Evolutionary conservation across 2,329 filamentous ascomycete genomes (phyloP).

Genomic region (Fonsecaea monophora): DNA sequence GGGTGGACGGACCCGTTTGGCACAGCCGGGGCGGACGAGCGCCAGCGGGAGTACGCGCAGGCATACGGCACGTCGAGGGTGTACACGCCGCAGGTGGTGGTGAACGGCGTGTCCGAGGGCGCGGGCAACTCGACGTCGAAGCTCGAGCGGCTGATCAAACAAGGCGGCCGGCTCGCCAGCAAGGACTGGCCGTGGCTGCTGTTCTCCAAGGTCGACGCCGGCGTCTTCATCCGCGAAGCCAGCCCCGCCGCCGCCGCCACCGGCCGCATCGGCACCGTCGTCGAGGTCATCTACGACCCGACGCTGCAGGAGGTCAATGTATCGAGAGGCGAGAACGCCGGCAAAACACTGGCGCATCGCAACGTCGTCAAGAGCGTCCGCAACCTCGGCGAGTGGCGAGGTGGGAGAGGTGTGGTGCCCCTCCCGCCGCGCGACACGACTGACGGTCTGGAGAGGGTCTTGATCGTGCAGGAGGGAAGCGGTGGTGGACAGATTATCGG

Average conservation of each 20-base stretch:
- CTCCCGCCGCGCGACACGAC: not conserved
- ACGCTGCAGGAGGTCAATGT: constrained; percentile 14
- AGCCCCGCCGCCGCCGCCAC: constrained; percentile 9
- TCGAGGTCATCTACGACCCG: constrained; percentile 22
- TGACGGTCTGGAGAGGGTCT: constrained; percentile 11
- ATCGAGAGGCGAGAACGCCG: constrained; percentile 16
- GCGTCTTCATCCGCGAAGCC: constrained; percentile 18
- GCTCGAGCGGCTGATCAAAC: constrained; percentile 24
- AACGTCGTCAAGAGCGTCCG: constrained; percentile 24
- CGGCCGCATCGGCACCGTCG: constrained; percentile 8
- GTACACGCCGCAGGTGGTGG: constrained; percentile 30
- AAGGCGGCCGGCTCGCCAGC: constrained; percentile 12
- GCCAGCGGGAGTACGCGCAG: constrained; percentile 23
- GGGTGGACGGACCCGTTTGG: constrained; percentile 28
- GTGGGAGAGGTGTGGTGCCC: constrained; percentile 6
- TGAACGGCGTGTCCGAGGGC: constrained; percentile 28
- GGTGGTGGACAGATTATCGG: constrained; percentile 21
- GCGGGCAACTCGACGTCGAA: constrained; percentile 15
- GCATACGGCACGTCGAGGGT: constrained; percentile 13
- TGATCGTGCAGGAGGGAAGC: constrained; percentile 18
- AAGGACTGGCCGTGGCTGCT: constrained; percentile 23
- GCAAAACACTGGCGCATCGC: constrained; percentile 16
- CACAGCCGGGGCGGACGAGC: constrained; percentile 15
- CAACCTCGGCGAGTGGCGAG: constrained; percentile 12
- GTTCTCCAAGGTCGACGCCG: constrained; percentile 19